These are phyloP conservation scores for Schizosaccharomyces pombe DNA, from an alignment of 805 yeast species.

Conservation along the genomic window DNA sequence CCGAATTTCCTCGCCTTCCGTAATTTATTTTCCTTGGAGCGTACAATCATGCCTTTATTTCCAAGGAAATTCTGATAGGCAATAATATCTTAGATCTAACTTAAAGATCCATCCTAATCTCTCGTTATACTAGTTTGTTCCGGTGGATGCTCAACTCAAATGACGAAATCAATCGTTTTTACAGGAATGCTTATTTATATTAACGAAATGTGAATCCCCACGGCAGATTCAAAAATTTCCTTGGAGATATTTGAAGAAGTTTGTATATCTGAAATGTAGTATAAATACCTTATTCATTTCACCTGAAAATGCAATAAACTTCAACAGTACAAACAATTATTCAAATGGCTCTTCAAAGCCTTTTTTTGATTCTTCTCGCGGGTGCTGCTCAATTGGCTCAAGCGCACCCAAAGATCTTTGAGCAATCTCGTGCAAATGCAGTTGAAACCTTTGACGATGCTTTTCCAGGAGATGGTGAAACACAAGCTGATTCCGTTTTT, in stretches of 20 bases:
- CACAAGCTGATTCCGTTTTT: constrained; percentile 10
- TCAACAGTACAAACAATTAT: neutral
- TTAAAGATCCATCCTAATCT: neutral
- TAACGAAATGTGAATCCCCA: too few relatives aligned
- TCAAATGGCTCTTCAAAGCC: neutral
- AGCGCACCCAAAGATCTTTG: neutral
- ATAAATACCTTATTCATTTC: neutral
- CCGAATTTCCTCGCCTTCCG: neutral
- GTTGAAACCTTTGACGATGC: neutral
- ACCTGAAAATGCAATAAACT: neutral
- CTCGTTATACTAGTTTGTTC: neutral
- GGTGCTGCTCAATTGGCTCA: neutral
- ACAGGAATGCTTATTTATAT: too few relatives aligned
- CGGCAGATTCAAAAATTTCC: neutral
- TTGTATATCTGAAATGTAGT: neutral
- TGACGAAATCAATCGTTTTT: neutral
- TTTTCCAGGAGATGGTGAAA: constrained; percentile 7
- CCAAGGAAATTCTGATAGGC: neutral
- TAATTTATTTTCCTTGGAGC: neutral
- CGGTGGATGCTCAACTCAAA: neutral
- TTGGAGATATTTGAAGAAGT: neutral
- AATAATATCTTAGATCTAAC: neutral
- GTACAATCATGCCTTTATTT: neutral
- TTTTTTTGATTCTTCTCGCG: neutral
- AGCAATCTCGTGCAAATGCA: neutral